A percentile compares a stretch with the other conserved stretches of the same genome.
Evolutionary conservation across 2,329 filamentous ascomycete species (phyloP).

Genomic region (Cladophialophora chaetospira): DNA sequence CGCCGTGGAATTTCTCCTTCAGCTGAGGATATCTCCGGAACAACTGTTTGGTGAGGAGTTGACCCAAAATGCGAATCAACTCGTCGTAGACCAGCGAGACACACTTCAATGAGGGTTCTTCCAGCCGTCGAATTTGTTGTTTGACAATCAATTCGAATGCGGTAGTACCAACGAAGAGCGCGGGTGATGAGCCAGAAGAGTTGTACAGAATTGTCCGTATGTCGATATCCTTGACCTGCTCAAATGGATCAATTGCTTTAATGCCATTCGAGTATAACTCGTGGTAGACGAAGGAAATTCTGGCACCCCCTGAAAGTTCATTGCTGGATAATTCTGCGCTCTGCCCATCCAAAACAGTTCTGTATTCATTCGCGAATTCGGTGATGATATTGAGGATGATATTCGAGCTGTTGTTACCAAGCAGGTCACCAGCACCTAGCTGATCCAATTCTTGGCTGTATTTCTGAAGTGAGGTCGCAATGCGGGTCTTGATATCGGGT

Average conservation of each 20-base stretch:
- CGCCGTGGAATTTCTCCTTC: constrained; percentile 94
- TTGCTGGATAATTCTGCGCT: constrained; percentile 93
- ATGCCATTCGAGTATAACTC: constrained; percentile 97
- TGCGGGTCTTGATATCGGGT: constrained; percentile 96
- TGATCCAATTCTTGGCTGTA: constrained; percentile 79
- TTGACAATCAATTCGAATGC: constrained; percentile 99
- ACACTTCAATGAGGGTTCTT: constrained; percentile 96
- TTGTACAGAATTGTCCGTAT: constrained; percentile 98
- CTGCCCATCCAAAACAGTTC: constrained; percentile 92
- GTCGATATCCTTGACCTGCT: constrained; percentile 94
- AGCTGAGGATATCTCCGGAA: constrained; percentile 91
- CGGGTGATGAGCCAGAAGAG: constrained; percentile 96
- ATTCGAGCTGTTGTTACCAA: constrained; percentile 90
- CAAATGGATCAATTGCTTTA: constrained; percentile 96
- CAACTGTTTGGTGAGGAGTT: constrained; percentile 82
- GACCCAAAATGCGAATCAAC: constrained; percentile 88
- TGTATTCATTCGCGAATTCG: constrained; percentile 97
- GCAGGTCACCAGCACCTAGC: constrained; percentile 81
- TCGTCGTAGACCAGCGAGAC: constrained; percentile 97
- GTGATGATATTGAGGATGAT: constrained; percentile 98
- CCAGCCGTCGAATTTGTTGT: constrained; percentile 93
- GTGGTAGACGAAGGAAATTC: constrained; percentile 99
- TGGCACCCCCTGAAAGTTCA: constrained; percentile 91
- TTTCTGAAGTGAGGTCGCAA: constrained; percentile 90
- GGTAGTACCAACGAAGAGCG: constrained; percentile 93